Evolutionary conservation across 2,329 filamentous ascomycete species (phyloP).

Genomic region (Podosphaera leucotricha): DNA sequence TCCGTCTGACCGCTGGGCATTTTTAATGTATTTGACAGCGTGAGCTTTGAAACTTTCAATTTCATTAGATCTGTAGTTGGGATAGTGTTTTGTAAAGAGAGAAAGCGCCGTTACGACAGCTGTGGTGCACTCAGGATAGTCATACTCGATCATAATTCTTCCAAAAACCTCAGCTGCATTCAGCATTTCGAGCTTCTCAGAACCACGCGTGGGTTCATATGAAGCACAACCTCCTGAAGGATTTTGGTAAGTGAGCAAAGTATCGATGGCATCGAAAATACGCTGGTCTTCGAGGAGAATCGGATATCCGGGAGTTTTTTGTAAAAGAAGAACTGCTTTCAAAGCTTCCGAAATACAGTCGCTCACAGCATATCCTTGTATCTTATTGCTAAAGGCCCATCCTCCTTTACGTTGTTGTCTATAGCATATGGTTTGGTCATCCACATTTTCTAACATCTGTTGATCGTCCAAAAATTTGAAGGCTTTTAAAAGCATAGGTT

Average conservation of each 20-base stretch:
- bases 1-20: conserved; percentile 56
- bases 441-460: conserved; percentile 67
- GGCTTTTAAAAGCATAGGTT: conserved; percentile 60
- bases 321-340: conserved; percentile 65
- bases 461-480: conserved; percentile 73
- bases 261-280: conserved; percentile 73
- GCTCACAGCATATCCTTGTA: conserved; percentile 84
- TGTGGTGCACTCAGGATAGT: conserved; percentile 94
- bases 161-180: conserved; percentile 96
- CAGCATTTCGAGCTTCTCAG: conserved; percentile 55
- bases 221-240: conserved; percentile 63
- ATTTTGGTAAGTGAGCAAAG: conserved; percentile 80
- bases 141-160: conserved; percentile 94
- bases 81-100: conserved; percentile 60
- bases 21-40: conserved; percentile 65
- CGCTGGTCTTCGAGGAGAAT: conserved; percentile 50
- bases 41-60: conserved; percentile 48
- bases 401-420: conserved; percentile 78
- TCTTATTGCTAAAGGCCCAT: conserved; percentile 85
- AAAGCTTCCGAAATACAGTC: conserved; percentile 85
- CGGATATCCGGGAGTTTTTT: conserved; percentile 55
- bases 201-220: conserved; percentile 66
- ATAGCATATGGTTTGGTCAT: conserved; percentile 59
- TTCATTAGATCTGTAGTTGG: conserved; percentile 53
- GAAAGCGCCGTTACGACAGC: conserved; percentile 74